phyloP scores from a whole-genome alignment of 2,329 filamentous ascomycete genomes.

The Cryphonectria nitschkei region DNA sequence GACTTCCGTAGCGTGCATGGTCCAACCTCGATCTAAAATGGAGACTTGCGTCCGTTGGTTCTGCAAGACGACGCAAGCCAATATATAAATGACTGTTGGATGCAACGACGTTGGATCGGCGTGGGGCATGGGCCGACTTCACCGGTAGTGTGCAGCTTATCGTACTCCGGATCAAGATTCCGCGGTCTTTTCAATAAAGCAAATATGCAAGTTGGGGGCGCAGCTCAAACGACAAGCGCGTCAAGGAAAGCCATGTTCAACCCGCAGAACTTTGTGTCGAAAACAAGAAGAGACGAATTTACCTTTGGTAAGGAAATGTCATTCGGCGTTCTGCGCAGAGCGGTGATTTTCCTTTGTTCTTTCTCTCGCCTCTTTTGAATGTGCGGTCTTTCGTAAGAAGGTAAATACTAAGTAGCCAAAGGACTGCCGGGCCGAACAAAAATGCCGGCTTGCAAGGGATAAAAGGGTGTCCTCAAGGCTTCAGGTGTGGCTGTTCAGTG shows the following conservation, averaged over 20 bases:
- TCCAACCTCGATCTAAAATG: constrained; percentile 3
- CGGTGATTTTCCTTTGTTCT: not conserved
- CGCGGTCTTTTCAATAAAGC: not conserved
- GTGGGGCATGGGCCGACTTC: not conserved
- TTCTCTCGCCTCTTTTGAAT: too few species aligned
- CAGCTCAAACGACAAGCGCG: not conserved
- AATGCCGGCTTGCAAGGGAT: too few species aligned
- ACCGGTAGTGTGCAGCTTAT: not conserved
- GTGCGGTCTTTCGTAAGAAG: too few species aligned
- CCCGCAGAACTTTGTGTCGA: not conserved
- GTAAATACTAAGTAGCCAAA: too few species aligned
- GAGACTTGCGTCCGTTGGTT: constrained; percentile 21
- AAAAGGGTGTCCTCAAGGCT: too few species aligned
- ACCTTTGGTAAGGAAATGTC: not conserved
- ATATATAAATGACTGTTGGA: constrained; percentile 13
- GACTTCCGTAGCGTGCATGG: constrained; percentile 4
- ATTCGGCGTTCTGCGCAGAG: not conserved
- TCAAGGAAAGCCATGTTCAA: not conserved
- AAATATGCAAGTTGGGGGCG: not conserved
- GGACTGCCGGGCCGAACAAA: too few species aligned
- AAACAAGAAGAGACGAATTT: not conserved
- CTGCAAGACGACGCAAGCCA: constrained; percentile 12
- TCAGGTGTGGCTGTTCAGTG: too few species aligned
- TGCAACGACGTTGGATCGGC: constrained; percentile 1
- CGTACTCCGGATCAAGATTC: not conserved